Evolutionary conservation across 2,329 filamentous ascomycete genomes (phyloP).

Genomic region (Clarireedia hainanense): DNA sequence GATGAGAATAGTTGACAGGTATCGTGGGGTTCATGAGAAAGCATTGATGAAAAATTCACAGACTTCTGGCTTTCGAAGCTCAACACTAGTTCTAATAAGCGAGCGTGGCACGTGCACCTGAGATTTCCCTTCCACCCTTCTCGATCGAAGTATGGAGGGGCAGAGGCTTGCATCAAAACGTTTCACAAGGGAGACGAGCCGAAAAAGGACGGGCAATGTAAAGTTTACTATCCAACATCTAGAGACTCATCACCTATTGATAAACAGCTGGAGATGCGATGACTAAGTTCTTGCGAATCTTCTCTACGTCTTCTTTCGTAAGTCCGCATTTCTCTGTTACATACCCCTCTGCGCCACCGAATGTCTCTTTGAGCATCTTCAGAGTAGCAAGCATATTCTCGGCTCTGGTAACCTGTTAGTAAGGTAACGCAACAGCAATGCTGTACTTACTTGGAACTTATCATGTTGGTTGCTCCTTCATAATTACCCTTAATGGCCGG

Average conservation of each 20-base stretch:
- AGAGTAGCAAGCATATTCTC: slow-evolving; percentile 45
- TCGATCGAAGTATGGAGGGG: background rate
- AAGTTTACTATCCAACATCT: too few species aligned
- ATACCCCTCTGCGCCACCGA: slow-evolving; percentile 58
- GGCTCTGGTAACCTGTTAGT: slow-evolving; percentile 23
- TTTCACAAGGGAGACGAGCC: background rate
- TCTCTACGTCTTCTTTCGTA: slow-evolving; percentile 44
- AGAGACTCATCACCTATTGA: too few species aligned
- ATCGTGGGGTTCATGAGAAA: slow-evolving; percentile 5
- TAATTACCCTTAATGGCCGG: slow-evolving; percentile 36
- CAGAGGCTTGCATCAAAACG: background rate
- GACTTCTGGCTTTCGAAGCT: background rate
- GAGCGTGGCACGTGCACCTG: background rate
- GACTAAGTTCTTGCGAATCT: slow-evolving; percentile 42
- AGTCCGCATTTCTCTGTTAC: slow-evolving; percentile 51
- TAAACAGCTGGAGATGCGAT: slow-evolving; percentile 22
- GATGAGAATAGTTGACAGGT: slow-evolving; percentile 1
- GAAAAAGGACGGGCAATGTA: background rate
- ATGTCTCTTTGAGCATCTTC: slow-evolving; percentile 48
- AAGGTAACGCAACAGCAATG: background rate
- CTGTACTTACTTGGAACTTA: slow-evolving; percentile 30
- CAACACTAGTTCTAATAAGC: background rate
- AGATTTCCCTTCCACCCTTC: background rate
- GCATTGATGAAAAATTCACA: slow-evolving; percentile 1
- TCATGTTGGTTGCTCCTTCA: slow-evolving; percentile 37